phyloP scores from a whole-genome alignment of 192 early-diverging fungal species.

The Gigaspora rosea region DNA sequence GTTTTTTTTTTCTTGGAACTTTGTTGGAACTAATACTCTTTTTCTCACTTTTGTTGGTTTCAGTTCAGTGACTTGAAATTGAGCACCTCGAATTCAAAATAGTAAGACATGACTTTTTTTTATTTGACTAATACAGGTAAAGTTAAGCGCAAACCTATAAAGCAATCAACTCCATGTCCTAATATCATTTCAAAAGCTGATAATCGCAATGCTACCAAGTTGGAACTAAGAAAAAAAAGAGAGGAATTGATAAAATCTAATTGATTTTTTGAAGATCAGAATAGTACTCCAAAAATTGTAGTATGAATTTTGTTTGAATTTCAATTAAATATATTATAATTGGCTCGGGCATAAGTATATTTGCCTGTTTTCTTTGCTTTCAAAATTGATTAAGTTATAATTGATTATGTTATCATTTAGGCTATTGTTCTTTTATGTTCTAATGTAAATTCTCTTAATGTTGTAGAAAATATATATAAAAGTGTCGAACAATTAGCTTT shows the following conservation, averaged over 20 bases:
- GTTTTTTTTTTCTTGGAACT: too few species aligned
- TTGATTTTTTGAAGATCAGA: slow-evolving; percentile 81
- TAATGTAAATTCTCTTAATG: slow-evolving; percentile 58
- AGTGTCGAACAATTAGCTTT: too few species aligned
- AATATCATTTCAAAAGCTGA: slow-evolving; percentile 65
- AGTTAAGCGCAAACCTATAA: too few species aligned
- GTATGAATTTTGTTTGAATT: slow-evolving; percentile 32
- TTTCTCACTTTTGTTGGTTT: too few species aligned
- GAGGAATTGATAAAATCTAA: slow-evolving; percentile 56
- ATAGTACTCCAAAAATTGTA: slow-evolving; percentile 87
- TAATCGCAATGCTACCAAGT: slow-evolving; percentile 77
- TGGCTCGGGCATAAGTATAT: too few species aligned
- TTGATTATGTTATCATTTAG: slow-evolving; percentile 19
- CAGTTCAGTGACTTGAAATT: too few species aligned
- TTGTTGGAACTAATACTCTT: too few species aligned
- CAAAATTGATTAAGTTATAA: too few species aligned
- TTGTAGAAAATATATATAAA: slow-evolving; percentile 54
- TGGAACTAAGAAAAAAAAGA: slow-evolving; percentile 70
- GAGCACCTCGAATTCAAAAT: too few species aligned
- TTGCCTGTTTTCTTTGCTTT: too few species aligned
- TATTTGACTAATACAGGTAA: neutral
- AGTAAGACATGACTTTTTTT: too few species aligned
- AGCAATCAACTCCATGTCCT: too few species aligned
- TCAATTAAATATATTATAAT: neutral
- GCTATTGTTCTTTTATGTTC: slow-evolving; percentile 89